Evolutionary conservation across 2,329 filamentous ascomycete species (phyloP).

Genomic region (Botryotinia calthae): DNA sequence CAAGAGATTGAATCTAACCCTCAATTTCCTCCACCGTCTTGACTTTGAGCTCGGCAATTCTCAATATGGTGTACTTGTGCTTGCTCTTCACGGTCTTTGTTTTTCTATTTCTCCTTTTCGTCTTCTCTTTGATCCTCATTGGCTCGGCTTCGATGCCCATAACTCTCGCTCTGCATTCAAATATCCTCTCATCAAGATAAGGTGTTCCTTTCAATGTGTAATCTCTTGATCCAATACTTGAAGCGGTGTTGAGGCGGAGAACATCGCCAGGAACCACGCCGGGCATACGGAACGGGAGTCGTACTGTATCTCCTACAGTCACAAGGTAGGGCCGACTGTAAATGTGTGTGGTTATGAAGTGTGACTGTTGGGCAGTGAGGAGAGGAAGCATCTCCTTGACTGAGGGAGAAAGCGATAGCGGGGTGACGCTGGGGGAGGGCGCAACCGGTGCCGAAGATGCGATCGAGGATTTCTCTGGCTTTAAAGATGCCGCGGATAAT

Average conservation of each 20-base stretch:
- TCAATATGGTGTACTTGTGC: slow-evolving; percentile 82
- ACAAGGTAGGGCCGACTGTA: slow-evolving; percentile 78
- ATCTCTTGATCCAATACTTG: slow-evolving; percentile 78
- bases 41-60: slow-evolving; percentile 71
- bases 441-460: slow-evolving; percentile 15
- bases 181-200: slow-evolving; percentile 81
- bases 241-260: slow-evolving; percentile 82
- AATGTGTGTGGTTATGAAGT: slow-evolving; percentile 79
- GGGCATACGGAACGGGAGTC: slow-evolving; percentile 77
- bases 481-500: slow-evolving; percentile 25
- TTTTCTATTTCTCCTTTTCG: slow-evolving; percentile 71
- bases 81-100: slow-evolving; percentile 81
- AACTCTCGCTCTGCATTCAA: slow-evolving; percentile 81
- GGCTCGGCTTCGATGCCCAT: slow-evolving; percentile 81
- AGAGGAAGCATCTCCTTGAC: slow-evolving; percentile 65
- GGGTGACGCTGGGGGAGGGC: slow-evolving; percentile 30
- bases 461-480: slow-evolving; percentile 16
- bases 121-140: slow-evolving; percentile 75
- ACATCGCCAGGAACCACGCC: slow-evolving; percentile 77
- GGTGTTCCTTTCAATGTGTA: slow-evolving; percentile 80
- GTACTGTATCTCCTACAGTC: slow-evolving; percentile 70
- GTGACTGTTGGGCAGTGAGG: slow-evolving; percentile 67
- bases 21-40: slow-evolving; percentile 46
- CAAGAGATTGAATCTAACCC: slow-evolving; percentile 10
- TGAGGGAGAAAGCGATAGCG: slow-evolving; percentile 49